Evolutionary conservation across 768 basidiomycete genomes (phyloP).

Genomic region (Glaciozyma martinii): DNA sequence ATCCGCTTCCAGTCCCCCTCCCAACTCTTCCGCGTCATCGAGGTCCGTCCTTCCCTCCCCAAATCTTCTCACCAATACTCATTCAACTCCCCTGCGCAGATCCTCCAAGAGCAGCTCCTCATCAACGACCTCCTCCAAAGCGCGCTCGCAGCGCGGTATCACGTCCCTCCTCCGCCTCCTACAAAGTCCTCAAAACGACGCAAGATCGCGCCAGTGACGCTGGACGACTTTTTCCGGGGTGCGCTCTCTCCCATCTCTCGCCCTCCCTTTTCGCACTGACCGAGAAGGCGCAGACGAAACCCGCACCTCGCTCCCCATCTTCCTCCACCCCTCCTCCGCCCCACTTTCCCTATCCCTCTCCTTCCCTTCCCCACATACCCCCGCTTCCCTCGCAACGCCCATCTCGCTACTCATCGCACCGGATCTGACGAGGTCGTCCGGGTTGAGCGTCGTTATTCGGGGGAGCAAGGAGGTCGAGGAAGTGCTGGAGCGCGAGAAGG

Average conservation of each 20-base stretch:
- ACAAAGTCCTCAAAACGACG: neutral
- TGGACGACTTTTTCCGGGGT: neutral
- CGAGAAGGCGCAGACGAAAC: neutral
- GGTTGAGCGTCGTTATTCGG: neutral
- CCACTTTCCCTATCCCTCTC: neutral
- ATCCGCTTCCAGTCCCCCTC: neutral
- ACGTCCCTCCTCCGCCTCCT: neutral
- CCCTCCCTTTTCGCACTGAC: neutral
- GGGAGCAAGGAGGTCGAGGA: neutral
- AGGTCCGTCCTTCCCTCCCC: neutral
- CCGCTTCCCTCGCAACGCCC: neutral
- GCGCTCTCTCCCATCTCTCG: neutral
- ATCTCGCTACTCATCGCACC: neutral
- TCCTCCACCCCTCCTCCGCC: neutral
- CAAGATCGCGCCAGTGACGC: neutral
- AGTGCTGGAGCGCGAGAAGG: neutral
- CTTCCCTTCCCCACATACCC: neutral
- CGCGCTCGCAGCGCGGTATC: neutral
- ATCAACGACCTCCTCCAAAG: neutral
- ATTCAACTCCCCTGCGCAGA: neutral
- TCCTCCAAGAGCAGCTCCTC: neutral
- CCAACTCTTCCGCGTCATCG: slow-evolving; percentile 3
- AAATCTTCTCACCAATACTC: neutral
- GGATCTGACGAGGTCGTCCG: neutral
- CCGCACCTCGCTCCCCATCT: neutral